Percentiles rank a stretch among this genome's conserved stretches.
Conservation (phyloP, 305 asterid species). For the Solanum hybrid region DNA sequence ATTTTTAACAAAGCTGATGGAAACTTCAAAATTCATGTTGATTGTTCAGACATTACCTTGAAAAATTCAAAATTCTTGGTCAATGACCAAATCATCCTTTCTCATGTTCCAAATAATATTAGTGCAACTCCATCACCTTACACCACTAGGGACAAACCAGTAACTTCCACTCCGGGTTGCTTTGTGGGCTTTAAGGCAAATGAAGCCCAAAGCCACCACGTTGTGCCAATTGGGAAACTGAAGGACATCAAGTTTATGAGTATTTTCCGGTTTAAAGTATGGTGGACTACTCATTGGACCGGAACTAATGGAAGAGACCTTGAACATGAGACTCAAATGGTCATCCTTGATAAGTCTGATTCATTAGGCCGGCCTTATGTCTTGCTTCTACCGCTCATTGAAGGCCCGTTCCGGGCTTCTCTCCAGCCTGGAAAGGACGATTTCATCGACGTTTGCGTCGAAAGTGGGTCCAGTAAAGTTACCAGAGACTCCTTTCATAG, state of each 20-base stretch:
- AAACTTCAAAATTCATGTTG: constrained; percentile 22
- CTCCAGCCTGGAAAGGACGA: constrained; percentile 69
- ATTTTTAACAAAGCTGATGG: constrained; percentile 37
- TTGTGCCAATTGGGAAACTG: constrained; percentile 71
- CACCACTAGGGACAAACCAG: constrained; percentile 24
- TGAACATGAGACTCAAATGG: constrained; percentile 74
- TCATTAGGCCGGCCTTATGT: constrained; percentile 39
- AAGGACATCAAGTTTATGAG: constrained; percentile 68
- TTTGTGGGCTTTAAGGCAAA: constrained; percentile 66
- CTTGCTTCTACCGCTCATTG: constrained; percentile 64
- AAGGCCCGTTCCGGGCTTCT: constrained; percentile 74
- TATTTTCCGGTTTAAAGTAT: constrained; percentile 86
- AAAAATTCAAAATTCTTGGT: constrained; percentile 50
- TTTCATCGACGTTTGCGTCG: constrained; percentile 54
- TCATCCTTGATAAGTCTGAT: constrained; percentile 55
- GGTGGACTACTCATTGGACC: constrained; percentile 98
- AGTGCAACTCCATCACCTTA: constrained; percentile 50
- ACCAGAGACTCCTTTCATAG: constrained; percentile 36
- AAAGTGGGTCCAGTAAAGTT: constrained; percentile 74
- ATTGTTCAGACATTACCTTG: constrained; percentile 44
- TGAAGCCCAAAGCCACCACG: constrained; percentile 53
- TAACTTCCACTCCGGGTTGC: constrained; percentile 48
- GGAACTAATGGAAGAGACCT: constrained; percentile 72
- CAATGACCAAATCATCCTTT: constrained; percentile 45
- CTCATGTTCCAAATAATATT: constrained; percentile 60